phyloP scores from a whole-genome alignment of 2,329 filamentous ascomycete genomes.

The Cadophora sp. region DNA sequence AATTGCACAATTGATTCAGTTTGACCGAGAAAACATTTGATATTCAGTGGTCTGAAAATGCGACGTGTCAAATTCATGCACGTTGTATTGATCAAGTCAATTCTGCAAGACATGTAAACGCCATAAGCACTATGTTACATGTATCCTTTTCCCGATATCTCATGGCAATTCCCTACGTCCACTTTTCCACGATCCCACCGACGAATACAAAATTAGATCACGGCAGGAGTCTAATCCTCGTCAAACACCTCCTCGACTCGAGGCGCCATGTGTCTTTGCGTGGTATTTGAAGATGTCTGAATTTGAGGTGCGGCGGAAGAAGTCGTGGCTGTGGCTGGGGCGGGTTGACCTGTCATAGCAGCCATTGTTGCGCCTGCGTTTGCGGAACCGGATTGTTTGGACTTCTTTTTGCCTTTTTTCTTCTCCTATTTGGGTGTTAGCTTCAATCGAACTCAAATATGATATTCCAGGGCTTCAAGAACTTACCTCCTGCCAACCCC shows the following conservation, averaged over 20 bases:
- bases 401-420: slow-evolving; percentile 48
- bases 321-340: slow-evolving; percentile 44
- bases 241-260: slow-evolving; percentile 53
- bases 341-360: slow-evolving; percentile 45
- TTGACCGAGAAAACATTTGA: too few relatives aligned
- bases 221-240: slow-evolving; percentile 37
- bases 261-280: slow-evolving; percentile 50
- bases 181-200: too few relatives aligned
- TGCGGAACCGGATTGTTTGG: slow-evolving; percentile 41
- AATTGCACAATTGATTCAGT: too few relatives aligned
- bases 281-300: slow-evolving; percentile 41
- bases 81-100: too few relatives aligned
- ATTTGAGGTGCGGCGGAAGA: slow-evolving; percentile 48
- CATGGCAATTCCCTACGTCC: too few relatives aligned
- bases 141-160: too few relatives aligned
- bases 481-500: slow-evolving; percentile 96
- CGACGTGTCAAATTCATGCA: too few relatives aligned
- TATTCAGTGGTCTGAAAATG: too few relatives aligned
- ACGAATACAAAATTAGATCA: too few relatives aligned
- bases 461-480: too few relatives aligned
- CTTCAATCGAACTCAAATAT: slow-evolving; percentile 3
- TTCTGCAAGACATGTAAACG: too few relatives aligned
- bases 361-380: slow-evolving; percentile 40
- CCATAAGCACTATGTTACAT: too few relatives aligned
- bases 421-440: slow-evolving; percentile 39